Conservation (phyloP, 1,284 basidiomycete genomes). For the Marasmius fiardii region DNA sequence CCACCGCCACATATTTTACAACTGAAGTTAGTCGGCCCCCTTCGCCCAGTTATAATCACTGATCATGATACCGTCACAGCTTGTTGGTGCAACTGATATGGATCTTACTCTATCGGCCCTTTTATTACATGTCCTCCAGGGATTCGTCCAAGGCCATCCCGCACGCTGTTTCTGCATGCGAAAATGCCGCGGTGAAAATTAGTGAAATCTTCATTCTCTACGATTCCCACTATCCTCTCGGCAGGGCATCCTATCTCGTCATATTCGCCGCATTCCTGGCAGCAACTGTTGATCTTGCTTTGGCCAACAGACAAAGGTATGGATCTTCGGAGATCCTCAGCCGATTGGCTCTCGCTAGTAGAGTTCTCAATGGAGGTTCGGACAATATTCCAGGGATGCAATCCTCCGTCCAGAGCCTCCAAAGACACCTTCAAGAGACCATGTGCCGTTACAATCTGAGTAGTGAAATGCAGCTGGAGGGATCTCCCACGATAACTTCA, state of each 20-base stretch:
- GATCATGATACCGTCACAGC: background rate
- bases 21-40: constrained; percentile 10
- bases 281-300: constrained; percentile 16
- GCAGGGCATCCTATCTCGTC: constrained; percentile 12
- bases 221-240: constrained; percentile 11
- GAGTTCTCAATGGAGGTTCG: constrained; percentile 9
- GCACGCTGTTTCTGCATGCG: constrained; percentile 12
- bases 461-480: background rate
- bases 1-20: constrained; percentile 16
- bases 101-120: constrained; percentile 16
- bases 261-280: constrained; percentile 15
- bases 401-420: constrained; percentile 9
- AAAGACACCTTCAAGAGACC: constrained; percentile 9
- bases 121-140: constrained; percentile 10
- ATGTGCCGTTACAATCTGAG: constrained; percentile 4
- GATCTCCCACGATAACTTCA: background rate
- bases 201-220: constrained; percentile 11
- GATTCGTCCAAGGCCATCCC: constrained; percentile 1
- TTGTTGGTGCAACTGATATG: constrained; percentile 14
- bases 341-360: constrained; percentile 11
- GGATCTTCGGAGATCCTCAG: constrained; percentile 7
- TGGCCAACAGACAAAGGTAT: constrained; percentile 7
- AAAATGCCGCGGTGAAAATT: constrained; percentile 12
- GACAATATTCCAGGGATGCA: constrained; percentile 14
- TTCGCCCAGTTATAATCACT: background rate